phyloP scores from a whole-genome alignment of 163 green algal genomes.

The Scenedesmus sp. region DNA sequence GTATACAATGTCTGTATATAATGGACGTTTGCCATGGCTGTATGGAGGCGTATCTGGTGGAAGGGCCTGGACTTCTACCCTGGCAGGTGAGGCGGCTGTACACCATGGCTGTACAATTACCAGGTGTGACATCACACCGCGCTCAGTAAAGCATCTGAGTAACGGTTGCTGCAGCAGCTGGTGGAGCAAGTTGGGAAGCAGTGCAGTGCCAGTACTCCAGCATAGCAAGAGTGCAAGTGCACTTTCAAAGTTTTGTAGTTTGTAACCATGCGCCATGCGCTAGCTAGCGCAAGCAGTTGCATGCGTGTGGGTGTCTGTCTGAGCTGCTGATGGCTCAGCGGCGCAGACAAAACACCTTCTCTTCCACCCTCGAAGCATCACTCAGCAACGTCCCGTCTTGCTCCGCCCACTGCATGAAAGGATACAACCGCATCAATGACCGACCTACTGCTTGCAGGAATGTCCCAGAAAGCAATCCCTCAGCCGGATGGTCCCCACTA shows the following conservation, averaged over 20 bases:
- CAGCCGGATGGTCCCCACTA: constrained; percentile 21
- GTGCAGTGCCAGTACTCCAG: background rate
- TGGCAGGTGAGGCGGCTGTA: constrained; percentile 29
- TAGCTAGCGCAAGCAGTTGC: too few relatives aligned
- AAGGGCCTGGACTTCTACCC: constrained; percentile 54
- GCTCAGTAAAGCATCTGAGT: too few relatives aligned
- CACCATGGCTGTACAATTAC: background rate
- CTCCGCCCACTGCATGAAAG: background rate
- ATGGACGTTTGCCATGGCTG: too few relatives aligned
- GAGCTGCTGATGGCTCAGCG: background rate
- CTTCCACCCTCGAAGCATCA: background rate
- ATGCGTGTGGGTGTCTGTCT: background rate
- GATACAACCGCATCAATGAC: background rate
- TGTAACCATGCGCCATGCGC: too few relatives aligned
- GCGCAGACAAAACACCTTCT: background rate
- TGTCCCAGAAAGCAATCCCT: background rate
- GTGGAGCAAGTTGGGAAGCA: too few relatives aligned
- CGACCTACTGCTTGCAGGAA: constrained; percentile 33
- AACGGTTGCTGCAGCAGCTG: too few relatives aligned
- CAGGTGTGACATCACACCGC: too few relatives aligned
- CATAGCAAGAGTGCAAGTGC: background rate
- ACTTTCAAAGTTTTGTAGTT: too few relatives aligned
- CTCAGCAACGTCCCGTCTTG: background rate
- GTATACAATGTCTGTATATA: background rate
- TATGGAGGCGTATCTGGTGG: constrained; percentile 45